Evolutionary conservation across 805 yeast genomes (phyloP).

Genomic region (Cephaloascus fragrans): DNA sequence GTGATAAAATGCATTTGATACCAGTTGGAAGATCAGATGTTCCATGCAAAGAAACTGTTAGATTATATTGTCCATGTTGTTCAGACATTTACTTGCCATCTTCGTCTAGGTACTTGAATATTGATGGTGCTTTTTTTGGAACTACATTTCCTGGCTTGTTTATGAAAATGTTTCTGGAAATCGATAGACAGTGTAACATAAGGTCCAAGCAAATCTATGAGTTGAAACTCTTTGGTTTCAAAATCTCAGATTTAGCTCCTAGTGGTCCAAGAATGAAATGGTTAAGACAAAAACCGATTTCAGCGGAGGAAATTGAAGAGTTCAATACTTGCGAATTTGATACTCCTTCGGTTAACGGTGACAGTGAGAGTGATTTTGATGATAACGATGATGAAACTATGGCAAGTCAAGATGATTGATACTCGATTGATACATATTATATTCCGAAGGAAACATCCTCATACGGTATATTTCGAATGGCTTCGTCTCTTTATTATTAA

Average conservation of each 20-base stretch:
- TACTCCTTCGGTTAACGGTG: slow-evolving; percentile 33
- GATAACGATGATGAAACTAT: slow-evolving; percentile 26
- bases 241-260: slow-evolving; percentile 59
- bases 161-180: slow-evolving; percentile 84
- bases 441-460: no score
- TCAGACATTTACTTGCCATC: slow-evolving; percentile 84
- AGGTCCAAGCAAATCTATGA: slow-evolving; percentile 53
- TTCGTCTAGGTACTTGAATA: slow-evolving; percentile 73
- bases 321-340: slow-evolving; percentile 55
- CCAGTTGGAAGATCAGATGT: slow-evolving; percentile 90
- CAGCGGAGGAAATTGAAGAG: slow-evolving; percentile 52
- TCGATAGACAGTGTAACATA: slow-evolving; percentile 63
- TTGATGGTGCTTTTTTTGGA: slow-evolving; percentile 97
- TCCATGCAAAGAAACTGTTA: slow-evolving; percentile 85
- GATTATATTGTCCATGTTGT: slow-evolving; percentile 92
- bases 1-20: slow-evolving; percentile 82
- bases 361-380: slow-evolving; percentile 12
- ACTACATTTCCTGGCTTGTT: slow-evolving; percentile 92
- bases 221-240: slow-evolving; percentile 81
- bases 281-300: slow-evolving; percentile 72
- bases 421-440: not conserved
- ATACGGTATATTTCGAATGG: no score
- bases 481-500: no score
- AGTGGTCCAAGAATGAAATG: slow-evolving; percentile 95
- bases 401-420: slow-evolving; percentile 17